Percentiles rank a stretch among this genome's conserved stretches.
Evolutionary conservation across 1,139 yeast species (phyloP).

Genomic region (Eremothecium coryli): DNA sequence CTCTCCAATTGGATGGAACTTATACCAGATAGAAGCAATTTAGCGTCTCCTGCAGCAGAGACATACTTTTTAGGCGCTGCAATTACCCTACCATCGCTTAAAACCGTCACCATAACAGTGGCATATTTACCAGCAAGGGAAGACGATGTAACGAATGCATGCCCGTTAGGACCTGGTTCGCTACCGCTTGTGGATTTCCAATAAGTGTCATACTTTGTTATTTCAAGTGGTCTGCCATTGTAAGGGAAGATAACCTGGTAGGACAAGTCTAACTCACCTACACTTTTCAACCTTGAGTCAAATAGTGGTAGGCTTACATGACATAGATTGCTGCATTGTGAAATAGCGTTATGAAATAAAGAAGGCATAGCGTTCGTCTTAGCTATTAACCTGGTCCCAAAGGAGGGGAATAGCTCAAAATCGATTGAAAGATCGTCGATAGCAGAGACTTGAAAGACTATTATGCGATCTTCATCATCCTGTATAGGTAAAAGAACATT

Average conservation of each 20-base stretch:
- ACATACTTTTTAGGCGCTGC: constrained; percentile 62
- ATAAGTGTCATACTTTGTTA: constrained; percentile 88
- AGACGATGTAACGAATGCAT: constrained; percentile 78
- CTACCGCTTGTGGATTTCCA: constrained; percentile 76
- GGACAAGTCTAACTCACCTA: constrained; percentile 71
- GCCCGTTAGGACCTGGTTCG: constrained; percentile 15
- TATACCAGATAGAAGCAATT: constrained; percentile 41
- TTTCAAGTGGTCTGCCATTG: constrained; percentile 71
- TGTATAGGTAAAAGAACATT: constrained; percentile 66
- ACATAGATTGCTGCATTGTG: constrained; percentile 29
- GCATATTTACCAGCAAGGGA: constrained; percentile 77
- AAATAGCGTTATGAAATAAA: constrained; percentile 37
- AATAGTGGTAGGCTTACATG: constrained; percentile 61
- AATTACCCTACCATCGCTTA: constrained; percentile 79
- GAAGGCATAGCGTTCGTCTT: constrained; percentile 68
- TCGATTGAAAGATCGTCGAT: constrained; percentile 73
- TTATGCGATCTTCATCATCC: constrained; percentile 49
- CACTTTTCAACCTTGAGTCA: constrained; percentile 70
- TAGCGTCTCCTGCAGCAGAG: constrained; percentile 46
- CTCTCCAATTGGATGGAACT: constrained; percentile 30
- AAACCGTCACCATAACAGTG: constrained; percentile 57
- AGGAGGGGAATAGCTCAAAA: constrained; percentile 87
- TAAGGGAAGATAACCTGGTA: constrained; percentile 88
- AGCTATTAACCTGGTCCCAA: constrained; percentile 87
- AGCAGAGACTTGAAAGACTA: constrained; percentile 80